Evolutionary conservation across 495 filamentous ascomycete genomes (phyloP), one percentile per base, ranked within the genome.

Genomic region (Penicillium cataractarum): DNA sequence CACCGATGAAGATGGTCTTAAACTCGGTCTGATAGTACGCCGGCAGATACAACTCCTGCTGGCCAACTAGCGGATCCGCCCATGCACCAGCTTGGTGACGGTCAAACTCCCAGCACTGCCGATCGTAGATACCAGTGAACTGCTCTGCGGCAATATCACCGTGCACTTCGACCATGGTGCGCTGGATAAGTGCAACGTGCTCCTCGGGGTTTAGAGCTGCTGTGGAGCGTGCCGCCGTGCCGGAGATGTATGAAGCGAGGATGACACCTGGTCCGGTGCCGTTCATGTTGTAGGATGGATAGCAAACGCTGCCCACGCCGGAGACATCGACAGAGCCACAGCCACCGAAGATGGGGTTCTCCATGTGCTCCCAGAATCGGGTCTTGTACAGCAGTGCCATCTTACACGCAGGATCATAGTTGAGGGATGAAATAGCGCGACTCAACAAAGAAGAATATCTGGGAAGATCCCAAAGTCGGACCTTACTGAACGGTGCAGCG

Each of bases 1-100:
- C 88, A 17, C 88, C 88, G 5, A 90, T 77, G 55, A 90, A 90
- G 39, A 90, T 84, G 39, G 86, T 85, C 66, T 83, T 83, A 44
- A 83, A 80, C 68, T 90, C 86, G 0, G 88, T 90, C 71, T 89
- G 80, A 61, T 87, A 90, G 60, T 87, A 90, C 55, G 87, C 85
- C 0, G 89, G 89, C 17, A 90, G 73, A 69, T 88, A 90, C 54
- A 90, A 60, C 71, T 85, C 76, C 62, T 90, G 87, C 74, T 88
- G 83, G 0, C 87, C 87, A 1, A 84, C 68, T 1, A 70, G 63
- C 9, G 88, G 87, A 22, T 62, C 63, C 3, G 83, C 83, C 87
- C 87, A 90, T 12, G 78, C 75, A 17, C 77, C 85, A 8, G 77
- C 79, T 65, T 82, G 75, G 31, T 84, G 73, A 35, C 77, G 74